Evolutionary conservation across 805 yeast genomes (phyloP), one percentile per base, ranked within the genome.

Genomic region (Komagataella pastoris): DNA sequence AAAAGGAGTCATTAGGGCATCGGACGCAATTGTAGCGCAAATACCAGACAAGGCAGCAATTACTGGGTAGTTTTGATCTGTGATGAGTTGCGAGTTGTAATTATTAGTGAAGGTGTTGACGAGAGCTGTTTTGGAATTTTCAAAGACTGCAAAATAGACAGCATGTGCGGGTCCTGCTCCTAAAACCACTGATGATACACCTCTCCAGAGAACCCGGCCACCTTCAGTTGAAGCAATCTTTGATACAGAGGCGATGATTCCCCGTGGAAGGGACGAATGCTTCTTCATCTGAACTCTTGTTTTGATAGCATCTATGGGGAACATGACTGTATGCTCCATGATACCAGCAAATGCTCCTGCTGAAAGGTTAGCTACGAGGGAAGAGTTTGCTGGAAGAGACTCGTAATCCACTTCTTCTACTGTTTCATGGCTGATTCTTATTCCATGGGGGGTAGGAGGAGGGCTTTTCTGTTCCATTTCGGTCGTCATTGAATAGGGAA

Each of bases 101-200:
- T 76, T 47, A 62, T 62, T 19, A 53, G 57, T 54, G 30, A 62
- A 61, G 19, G 57, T 54, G 50, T 70, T 68, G 44, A 72, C 73
- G 49, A 85, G 66, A 10, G 73, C 63, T 6, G 84, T 79, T 62
- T 85, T 85, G 49, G 89, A 75, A 50, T 81, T 75, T 67, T 91
- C 99, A 66, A 89, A 93, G 3, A 93, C 95, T n/a, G 90, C 82
- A 65, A 89, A 91, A 68, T 93, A 91, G 6, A 93, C 85, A 3
- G 98, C 98, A 69, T 91, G 99, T 3, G 98, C 97, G 2, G 99
- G 99, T 6, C 99, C 99, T n/a, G 99, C 97, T 44, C 99, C 99
- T 55, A 91, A 63, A 2, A 89, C 82, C 54, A 93, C 95, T 1
- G 96, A 85, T 21, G 88, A 82, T 17, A 91, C 87, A 52, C 99